Conservation (phyloP, 2,329 filamentous ascomycete species). For the Cadophora sp. region DNA sequence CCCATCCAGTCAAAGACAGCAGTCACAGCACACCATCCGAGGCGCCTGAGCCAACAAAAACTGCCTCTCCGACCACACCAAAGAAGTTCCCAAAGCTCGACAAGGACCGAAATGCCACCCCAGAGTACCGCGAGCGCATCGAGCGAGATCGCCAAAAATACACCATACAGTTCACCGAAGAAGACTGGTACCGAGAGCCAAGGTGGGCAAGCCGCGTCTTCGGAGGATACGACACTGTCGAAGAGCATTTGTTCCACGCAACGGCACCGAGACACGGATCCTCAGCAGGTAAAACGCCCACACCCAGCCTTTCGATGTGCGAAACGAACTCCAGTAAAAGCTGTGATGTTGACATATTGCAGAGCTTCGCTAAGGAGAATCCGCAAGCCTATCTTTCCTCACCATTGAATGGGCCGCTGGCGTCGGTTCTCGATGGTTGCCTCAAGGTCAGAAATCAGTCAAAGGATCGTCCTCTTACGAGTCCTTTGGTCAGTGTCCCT, state of each 20-base stretch:
- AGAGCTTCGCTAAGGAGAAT: neutral
- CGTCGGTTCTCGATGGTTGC: constrained; percentile 5
- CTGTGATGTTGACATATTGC: neutral
- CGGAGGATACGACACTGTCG: neutral
- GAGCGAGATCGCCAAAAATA: neutral
- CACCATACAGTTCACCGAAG: neutral
- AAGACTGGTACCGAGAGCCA: neutral
- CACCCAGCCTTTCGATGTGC: neutral
- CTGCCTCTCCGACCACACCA: neutral
- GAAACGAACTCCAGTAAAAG: neutral
- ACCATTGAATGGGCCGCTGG: neutral
- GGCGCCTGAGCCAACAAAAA: neutral
- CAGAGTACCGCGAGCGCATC: neutral
- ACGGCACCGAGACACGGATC: neutral
- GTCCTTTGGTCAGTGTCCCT: neutral
- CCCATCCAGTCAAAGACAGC: neutral
- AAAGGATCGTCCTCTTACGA: neutral
- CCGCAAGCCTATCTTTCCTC: neutral
- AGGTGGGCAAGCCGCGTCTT: constrained; percentile 5
- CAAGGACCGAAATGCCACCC: neutral
- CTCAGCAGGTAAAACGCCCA: neutral
- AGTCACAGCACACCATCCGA: neutral
- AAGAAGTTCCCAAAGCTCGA: neutral
- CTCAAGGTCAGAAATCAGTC: neutral
- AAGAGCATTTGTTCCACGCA: neutral